phyloP scores from a whole-genome alignment of 2,329 filamentous ascomycete species.

The Ophiostoma piceae region DNA sequence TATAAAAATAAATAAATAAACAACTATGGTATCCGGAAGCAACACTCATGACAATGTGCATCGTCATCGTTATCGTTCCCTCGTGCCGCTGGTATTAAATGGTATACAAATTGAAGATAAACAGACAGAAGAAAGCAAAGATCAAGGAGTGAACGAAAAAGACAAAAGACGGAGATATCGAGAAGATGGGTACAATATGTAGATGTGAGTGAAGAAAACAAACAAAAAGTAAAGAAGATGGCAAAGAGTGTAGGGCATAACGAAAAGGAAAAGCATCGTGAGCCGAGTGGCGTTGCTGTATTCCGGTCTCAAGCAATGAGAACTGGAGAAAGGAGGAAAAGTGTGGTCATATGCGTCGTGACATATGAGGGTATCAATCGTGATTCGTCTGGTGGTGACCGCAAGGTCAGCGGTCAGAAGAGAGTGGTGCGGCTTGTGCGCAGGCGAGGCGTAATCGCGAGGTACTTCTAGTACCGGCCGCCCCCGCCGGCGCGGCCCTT shows the following conservation, averaged over 20 bases:
- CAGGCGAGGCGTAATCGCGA: constrained; percentile 20
- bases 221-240: neutral
- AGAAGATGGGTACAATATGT: neutral
- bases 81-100: constrained; percentile 19
- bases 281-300: neutral
- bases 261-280: neutral
- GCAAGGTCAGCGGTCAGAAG: constrained; percentile 16
- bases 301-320: neutral
- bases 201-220: neutral
- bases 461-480: constrained; percentile 40
- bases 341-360: constrained; percentile 4
- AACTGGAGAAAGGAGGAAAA: neutral
- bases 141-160: neutral
- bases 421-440: constrained; percentile 23
- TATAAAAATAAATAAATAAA: neutral
- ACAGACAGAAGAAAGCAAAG: constrained; percentile 1
- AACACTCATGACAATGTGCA: neutral
- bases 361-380: constrained; percentile 17
- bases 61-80: constrained; percentile 3
- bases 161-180: neutral
- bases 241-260: neutral
- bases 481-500: constrained; percentile 49
- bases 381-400: constrained; percentile 3
- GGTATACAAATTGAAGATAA: constrained; percentile 16
- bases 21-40: neutral